Conservation (phyloP, 352 stramenopile genomes). For the Phytophthora rubi region DNA sequence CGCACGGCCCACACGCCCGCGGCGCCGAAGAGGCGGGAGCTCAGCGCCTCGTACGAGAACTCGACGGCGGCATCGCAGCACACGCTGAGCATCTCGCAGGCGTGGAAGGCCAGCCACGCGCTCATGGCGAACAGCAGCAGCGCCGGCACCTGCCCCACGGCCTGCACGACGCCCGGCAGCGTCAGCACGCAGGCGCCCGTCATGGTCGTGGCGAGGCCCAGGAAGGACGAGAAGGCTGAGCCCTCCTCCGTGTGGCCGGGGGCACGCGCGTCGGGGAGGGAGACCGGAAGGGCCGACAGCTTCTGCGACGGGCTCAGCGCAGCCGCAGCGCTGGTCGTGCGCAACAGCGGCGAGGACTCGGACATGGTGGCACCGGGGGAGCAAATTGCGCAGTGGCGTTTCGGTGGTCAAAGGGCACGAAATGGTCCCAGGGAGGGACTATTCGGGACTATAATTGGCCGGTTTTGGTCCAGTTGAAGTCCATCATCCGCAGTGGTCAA, state of each 20-base stretch:
- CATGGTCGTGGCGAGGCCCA: conserved; percentile 86
- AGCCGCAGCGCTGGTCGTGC: conserved; percentile 30
- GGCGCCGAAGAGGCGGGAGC: conserved; percentile 73
- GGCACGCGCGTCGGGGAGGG: not conserved
- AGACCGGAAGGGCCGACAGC: not conserved
- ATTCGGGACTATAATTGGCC: not conserved
- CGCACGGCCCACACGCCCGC: conserved; percentile 76
- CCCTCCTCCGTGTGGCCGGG: conserved; percentile 53
- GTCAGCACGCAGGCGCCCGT: conserved; percentile 83
- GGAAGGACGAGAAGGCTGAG: conserved; percentile 74
- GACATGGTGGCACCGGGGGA: conserved; percentile 15
- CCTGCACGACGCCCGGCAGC: conserved; percentile 69
- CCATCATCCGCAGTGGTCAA: no score
- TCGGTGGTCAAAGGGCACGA: conserved; percentile 16
- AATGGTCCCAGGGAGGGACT: not conserved
- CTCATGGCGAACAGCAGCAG: conserved; percentile 62
- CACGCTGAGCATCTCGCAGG: conserved; percentile 77
- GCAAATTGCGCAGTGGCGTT: conserved; percentile 10
- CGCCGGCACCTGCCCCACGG: conserved; percentile 56
- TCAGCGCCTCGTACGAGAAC: conserved; percentile 85
- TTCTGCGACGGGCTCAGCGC: conserved; percentile 31
- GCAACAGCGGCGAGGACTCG: conserved; percentile 47
- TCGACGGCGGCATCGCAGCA: conserved; percentile 66
- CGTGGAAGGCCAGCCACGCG: conserved; percentile 68
- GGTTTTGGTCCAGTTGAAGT: no score